These are phyloP conservation scores for Candida argentea DNA, from an alignment of 805 yeast genomes.

Conservation along the genomic window DNA sequence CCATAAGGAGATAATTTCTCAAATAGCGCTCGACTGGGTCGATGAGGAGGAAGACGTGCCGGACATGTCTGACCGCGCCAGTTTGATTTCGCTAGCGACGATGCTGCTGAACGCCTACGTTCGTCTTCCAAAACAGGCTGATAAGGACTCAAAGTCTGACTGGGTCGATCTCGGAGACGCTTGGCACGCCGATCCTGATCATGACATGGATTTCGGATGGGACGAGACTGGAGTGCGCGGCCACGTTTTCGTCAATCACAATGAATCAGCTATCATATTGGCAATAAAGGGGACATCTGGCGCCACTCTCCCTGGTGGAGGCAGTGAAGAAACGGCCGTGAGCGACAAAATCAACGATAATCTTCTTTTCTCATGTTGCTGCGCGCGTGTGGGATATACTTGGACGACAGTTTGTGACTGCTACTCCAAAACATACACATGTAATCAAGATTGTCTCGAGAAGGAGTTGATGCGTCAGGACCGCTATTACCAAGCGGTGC, in stretches of 20 bases:
- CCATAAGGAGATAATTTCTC: conserved; percentile 22
- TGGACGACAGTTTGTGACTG: conserved; percentile 98
- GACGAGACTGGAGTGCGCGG: conserved; percentile 77
- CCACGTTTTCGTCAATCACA: conserved; percentile 65
- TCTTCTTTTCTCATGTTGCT: conserved; percentile 85
- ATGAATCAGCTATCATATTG: conserved; percentile 55
- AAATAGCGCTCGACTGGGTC: conserved; percentile 54
- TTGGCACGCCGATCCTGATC: conserved; percentile 44
- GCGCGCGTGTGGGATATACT: conserved; percentile 82
- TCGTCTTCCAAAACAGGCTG: conserved; percentile 48
- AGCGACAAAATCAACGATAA: conserved; percentile 85
- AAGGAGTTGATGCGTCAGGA: conserved; percentile 63
- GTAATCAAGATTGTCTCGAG: conserved; percentile 83
- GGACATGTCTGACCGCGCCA: conserved; percentile 61
- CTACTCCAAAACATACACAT: conserved; percentile 70
- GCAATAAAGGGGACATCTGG: conserved; percentile 91
- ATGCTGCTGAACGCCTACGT: conserved; percentile 92
- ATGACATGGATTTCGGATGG: conserved; percentile 76
- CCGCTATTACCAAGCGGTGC: conserved; percentile 69
- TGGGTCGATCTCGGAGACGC: conserved; percentile 67
- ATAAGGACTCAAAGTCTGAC: conserved; percentile 47
- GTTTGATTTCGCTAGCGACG: conserved; percentile 65
- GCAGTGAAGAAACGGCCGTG: conserved; percentile 56
- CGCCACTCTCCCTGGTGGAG: conserved; percentile 44
- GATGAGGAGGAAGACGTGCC: conserved; percentile 52